Base-by-base conservation (phyloP, 495 filamentous ascomycete species). In the Talaromyces nanjingensis region DNA sequence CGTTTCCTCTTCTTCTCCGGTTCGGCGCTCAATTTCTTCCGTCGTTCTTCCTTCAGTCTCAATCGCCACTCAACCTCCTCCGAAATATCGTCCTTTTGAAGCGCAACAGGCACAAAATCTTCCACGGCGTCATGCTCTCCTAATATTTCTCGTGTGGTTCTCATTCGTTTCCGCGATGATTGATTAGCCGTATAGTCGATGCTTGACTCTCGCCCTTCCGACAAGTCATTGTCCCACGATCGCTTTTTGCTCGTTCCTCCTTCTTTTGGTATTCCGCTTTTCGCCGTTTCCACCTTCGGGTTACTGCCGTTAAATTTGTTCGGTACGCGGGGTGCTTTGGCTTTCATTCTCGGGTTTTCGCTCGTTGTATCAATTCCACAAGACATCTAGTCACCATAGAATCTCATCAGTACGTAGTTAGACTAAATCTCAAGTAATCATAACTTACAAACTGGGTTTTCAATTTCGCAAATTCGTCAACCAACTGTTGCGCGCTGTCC, bases 51-150 rank as follows among this genome's bases (percentile, higher is more conserved):
- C 55, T 74, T 75, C 55, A 79, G 77, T 11, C 66, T 63, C 7
- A 81, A 65, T 34, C 78, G 68, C 39, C 75, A 70, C 61, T 77
- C 75, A 3, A 81, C 78, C 42, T 79, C 77, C 22, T 72, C 74
- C 0, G 78, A 81, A 34, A 81, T 81, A 59, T 81, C 78, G 59
- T 81, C 78, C 27, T 76, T 79, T n/a, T 77, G 76, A n/a, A 67
- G 25, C 20, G 73, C 67, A 3, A 72, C 65, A 0, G 72, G 68
- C 16, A 68, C 68, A 34, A 60, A 65, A 49, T 66, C 62, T 25
- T 64, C 27, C 27, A 63, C 62, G 22, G 71, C 71, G 24, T 71
- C 68, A 54, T 70, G 65, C 18, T 8, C 33, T 4, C 64, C 67
- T 7, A 72, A 64, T 16, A 68, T 60, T 3, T 29, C 11, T 49